Conservation (phyloP, 2,329 filamentous ascomycete genomes). For the Pseudogymnoascus sp. region DNA sequence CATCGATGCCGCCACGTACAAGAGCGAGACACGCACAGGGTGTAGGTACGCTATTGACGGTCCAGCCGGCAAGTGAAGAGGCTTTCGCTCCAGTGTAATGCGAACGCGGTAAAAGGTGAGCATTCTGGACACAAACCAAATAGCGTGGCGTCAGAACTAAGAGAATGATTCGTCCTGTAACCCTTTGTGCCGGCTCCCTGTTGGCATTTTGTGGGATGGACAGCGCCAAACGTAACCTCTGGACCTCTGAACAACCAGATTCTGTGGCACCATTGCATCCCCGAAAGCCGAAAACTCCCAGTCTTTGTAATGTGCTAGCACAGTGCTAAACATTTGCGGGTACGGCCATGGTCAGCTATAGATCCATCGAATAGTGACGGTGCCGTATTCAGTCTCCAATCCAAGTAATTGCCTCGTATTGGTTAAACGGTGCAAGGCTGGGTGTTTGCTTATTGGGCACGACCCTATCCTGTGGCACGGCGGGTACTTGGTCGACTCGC, state of each 20-base stretch:
- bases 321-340: background rate
- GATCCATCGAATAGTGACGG: background rate
- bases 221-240: background rate
- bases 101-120: background rate
- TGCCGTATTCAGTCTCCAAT: background rate
- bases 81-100: background rate
- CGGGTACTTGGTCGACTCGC: background rate
- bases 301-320: background rate
- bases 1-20: background rate
- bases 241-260: background rate
- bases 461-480: constrained; percentile 2
- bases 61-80: background rate
- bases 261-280: background rate
- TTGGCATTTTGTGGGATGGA: background rate
- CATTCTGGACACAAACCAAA: constrained; percentile 1
- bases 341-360: background rate
- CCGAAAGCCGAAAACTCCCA: constrained; percentile 1
- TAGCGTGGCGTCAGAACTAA: background rate
- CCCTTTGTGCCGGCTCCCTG: background rate
- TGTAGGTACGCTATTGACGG: background rate
- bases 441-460: constrained; percentile 6
- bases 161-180: background rate
- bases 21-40: background rate
- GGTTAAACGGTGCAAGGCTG: background rate
- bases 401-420: background rate